These are phyloP conservation scores for Colletotrichum aenigma DNA, from an alignment of 2,329 filamentous ascomycete genomes.

Conservation along the genomic window DNA sequence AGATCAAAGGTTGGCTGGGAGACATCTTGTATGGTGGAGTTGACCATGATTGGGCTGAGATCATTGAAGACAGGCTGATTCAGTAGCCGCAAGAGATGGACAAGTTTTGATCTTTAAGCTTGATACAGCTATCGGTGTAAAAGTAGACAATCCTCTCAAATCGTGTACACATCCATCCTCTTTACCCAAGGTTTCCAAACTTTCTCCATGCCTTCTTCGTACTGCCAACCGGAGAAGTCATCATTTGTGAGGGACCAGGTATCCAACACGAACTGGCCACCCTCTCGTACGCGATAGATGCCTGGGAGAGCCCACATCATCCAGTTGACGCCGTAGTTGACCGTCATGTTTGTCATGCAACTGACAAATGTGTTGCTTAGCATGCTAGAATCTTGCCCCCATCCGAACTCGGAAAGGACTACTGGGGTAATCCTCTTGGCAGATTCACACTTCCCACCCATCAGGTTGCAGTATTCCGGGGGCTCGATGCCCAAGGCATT, in stretches of 20 bases:
- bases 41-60: neutral
- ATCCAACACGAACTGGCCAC: neutral
- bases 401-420: neutral
- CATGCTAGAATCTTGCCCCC: neutral
- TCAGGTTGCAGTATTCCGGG: constrained; percentile 28
- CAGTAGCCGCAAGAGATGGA: neutral
- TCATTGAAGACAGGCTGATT: neutral
- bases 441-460: neutral
- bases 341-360: neutral
- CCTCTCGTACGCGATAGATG: neutral
- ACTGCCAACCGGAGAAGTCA: constrained; percentile 51
- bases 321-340: neutral
- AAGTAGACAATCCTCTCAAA: neutral
- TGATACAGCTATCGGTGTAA: neutral
- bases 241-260: constrained; percentile 34
- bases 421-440: neutral
- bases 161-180: constrained; percentile 31
- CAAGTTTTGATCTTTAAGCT: accelerated
- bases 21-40: neutral
- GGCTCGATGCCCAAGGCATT: constrained; percentile 46
- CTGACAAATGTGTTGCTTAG: neutral
- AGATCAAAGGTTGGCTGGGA: neutral
- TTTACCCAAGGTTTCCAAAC: constrained; percentile 55
- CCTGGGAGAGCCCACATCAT: neutral
- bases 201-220: constrained; percentile 45